A percentile compares a stretch with the other conserved stretches of the same genome.
Evolutionary conservation across 495 filamentous ascomycete species (phyloP).

Genomic region (Penicillium steckii): DNA sequence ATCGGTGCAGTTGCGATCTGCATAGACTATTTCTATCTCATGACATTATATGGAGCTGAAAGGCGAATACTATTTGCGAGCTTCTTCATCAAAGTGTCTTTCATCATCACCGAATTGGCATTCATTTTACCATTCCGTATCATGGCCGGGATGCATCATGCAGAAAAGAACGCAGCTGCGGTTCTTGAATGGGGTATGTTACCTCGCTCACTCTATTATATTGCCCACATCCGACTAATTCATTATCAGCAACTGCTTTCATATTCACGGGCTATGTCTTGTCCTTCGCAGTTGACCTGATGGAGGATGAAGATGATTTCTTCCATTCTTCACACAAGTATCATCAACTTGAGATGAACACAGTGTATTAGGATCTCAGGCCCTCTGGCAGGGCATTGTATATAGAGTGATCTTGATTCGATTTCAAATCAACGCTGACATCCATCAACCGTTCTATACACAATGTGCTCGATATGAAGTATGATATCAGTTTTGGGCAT

Average conservation of each 20-base stretch:
- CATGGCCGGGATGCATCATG: constrained; percentile 7
- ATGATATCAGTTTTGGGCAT: not conserved
- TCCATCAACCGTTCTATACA: not conserved
- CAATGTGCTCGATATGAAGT: too few relatives aligned
- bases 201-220: not conserved
- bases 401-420: not conserved
- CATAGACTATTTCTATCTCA: constrained; percentile 19
- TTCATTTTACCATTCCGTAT: constrained; percentile 21
- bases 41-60: constrained; percentile 6
- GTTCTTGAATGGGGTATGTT: constrained; percentile 20
- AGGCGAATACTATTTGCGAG: constrained; percentile 17
- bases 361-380: not conserved
- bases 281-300: constrained; percentile 18
- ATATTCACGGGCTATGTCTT: constrained; percentile 21
- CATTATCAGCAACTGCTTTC: constrained; percentile 16
- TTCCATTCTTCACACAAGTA: constrained; percentile 9
- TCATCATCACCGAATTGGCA: constrained; percentile 19
- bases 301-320: constrained; percentile 8
- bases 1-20: constrained; percentile 19
- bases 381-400: constrained; percentile 1
- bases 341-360: constrained; percentile 18
- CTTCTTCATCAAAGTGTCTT: constrained; percentile 20
- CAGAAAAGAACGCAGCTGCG: constrained; percentile 17
- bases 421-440: not conserved
- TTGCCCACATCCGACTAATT: not conserved